Base-by-base conservation (phyloP, 805 yeast species). In the Tetrapisispora iriomotensis region DNA sequence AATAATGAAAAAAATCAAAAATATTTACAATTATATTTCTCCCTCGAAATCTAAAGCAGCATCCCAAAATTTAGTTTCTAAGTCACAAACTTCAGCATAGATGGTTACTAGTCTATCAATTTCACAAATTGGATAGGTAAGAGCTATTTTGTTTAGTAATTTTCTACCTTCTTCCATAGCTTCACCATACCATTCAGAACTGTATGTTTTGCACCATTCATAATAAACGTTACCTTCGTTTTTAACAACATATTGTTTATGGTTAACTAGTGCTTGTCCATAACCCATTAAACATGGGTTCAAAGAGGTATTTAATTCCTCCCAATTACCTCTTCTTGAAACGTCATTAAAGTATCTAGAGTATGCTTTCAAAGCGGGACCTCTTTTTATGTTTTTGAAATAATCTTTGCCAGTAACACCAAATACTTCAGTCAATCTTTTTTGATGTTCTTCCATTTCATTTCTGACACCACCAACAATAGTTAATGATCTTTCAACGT, bases 201-300 rank as follows among this genome's bases (percentile, higher is more conserved):
- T 55, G 56, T 84, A 84, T 40, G 76, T 79, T 15, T 63, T 66
- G 14, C 82, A 53, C 94, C 94, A 83, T 8, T 67, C 59, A 36
- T 60, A 64, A 20, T 57, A 62, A 21, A 45, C 45, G 26, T 48
- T 47, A 8, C 46, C 53, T 29, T 52, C 39, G 13, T 50, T 39
- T 7, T 54, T 56, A 3, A 54, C 48, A 9, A 63, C 58, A 4
- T 62, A 55, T 4, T 65, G 53, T 5, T 64, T 62, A 18, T 58
- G 48, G 6, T 53, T 47, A 2, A 42, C 30, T 0, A 75, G 73
- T 1, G 87, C 86, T 35, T 71, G 67, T 26, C 71, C 72, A 54
- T 81, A 81, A 1, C 94, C 94, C 53, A 77, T 71, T 36, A 82
- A 59, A 56, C 94, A 83, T 1, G 94, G 92, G 7, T 85, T 72